Evolutionary conservation across 2,329 filamentous ascomycete genomes (phyloP).

Genomic region (Westerdykella ornata): DNA sequence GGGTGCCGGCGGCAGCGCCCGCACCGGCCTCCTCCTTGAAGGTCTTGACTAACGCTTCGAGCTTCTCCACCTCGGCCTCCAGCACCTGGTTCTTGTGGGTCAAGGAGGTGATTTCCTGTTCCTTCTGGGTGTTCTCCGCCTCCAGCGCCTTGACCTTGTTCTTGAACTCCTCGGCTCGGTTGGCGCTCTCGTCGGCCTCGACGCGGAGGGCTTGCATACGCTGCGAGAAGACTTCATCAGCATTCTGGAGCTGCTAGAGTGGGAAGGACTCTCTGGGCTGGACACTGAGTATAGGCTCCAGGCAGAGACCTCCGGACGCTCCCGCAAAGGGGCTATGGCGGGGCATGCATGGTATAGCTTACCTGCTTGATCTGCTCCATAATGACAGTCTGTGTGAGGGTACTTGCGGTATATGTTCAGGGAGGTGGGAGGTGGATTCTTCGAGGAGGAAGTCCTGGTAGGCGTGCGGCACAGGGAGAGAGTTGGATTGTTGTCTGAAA

Average conservation of each 20-base stretch:
- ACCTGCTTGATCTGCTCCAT: conserved; percentile 93
- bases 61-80: conserved; percentile 86
- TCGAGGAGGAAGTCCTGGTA: conserved; percentile 4
- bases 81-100: conserved; percentile 92
- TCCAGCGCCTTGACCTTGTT: conserved; percentile 81
- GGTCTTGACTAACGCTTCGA: conserved; percentile 76
- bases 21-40: conserved; percentile 81
- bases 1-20: conserved; percentile 72
- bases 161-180: conserved; percentile 82
- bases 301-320: conserved; percentile 8
- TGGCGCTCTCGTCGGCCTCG: conserved; percentile 79
- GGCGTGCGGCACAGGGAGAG: conserved; percentile 2
- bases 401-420: neutral
- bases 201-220: conserved; percentile 93
- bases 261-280: neutral
- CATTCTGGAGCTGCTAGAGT: conserved; percentile 10
- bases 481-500: conserved; percentile 18
- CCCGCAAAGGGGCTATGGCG: conserved; percentile 24
- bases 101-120: conserved; percentile 95
- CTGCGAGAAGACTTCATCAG: conserved; percentile 44
- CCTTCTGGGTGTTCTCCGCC: conserved; percentile 91
- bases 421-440: conserved; percentile 2
- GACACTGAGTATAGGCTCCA: conserved; percentile 1
- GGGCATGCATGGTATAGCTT: conserved; percentile 33
- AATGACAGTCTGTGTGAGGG: conserved; percentile 15